Percentiles rank a stretch among this genome's conserved stretches.
These are phyloP conservation scores for Hyphopichia fennica DNA, from an alignment of 1,139 yeast genomes.

Conservation along the genomic window DNA sequence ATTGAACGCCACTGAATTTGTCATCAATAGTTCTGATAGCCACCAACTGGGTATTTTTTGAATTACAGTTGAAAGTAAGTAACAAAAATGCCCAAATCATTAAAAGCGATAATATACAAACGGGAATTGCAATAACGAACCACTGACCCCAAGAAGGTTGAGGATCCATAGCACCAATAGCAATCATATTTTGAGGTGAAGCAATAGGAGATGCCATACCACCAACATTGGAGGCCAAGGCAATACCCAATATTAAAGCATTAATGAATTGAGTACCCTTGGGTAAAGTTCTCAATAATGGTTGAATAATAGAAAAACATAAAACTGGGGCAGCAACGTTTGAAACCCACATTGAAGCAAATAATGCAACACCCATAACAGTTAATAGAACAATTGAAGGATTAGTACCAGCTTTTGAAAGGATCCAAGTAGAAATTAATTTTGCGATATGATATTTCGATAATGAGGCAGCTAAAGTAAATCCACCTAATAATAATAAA, in stretches of 20 bases:
- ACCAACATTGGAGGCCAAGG: slow-evolving; percentile 69
- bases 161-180: slow-evolving; percentile 65
- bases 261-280: slow-evolving; percentile 60
- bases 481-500: slow-evolving; percentile 68
- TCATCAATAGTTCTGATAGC: slow-evolving; percentile 61
- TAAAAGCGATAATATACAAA: slow-evolving; percentile 53
- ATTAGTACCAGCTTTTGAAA: slow-evolving; percentile 64
- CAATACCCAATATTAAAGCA: slow-evolving; percentile 69
- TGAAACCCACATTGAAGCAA: slow-evolving; percentile 77
- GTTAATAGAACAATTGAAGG: slow-evolving; percentile 64
- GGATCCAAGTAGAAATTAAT: slow-evolving; percentile 62
- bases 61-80: slow-evolving; percentile 53
- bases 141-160: slow-evolving; percentile 79
- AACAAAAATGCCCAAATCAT: slow-evolving; percentile 59
- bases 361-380: slow-evolving; percentile 66
- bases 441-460: slow-evolving; percentile 72
- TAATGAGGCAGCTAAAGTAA: slow-evolving; percentile 71
- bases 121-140: slow-evolving; percentile 69
- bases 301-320: slow-evolving; percentile 66
- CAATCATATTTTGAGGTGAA: slow-evolving; percentile 76
- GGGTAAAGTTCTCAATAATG: slow-evolving; percentile 62
- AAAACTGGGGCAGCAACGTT: slow-evolving; percentile 79
- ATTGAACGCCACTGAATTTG: slow-evolving; percentile 58
- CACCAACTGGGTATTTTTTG: slow-evolving; percentile 42
- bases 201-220: slow-evolving; percentile 85